Evolutionary conservation across 495 filamentous ascomycete species (phyloP).

Genomic region (Penicillium goetzii): DNA sequence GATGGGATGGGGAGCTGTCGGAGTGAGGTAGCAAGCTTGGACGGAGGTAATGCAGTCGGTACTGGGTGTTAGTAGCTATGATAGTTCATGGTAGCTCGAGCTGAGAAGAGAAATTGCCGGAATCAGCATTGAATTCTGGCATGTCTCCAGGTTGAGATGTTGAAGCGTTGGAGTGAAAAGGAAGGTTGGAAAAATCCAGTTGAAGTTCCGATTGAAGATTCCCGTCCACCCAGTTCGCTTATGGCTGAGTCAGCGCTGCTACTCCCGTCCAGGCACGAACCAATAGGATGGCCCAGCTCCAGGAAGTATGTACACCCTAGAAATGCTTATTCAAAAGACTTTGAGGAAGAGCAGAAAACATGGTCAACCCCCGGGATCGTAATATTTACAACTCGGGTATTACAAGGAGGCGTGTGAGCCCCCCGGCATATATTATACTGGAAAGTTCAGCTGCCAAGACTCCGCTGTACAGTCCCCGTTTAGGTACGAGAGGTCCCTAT

Average conservation of each 20-base stretch:
- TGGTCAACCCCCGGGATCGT: too few species aligned
- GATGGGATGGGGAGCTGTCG: not conserved
- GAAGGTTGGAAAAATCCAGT: conserved; percentile 9
- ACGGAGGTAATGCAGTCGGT: not conserved
- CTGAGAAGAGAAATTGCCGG: not conserved
- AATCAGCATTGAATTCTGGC: conserved; percentile 23
- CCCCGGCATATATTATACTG: not conserved
- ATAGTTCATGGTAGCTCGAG: too few species aligned
- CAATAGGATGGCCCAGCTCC: not conserved
- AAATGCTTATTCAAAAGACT: too few species aligned
- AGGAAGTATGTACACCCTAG: too few species aligned
- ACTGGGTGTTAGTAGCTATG: conserved; percentile 6
- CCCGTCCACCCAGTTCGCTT: too few species aligned
- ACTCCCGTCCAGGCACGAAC: not conserved
- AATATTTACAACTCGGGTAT: too few species aligned
- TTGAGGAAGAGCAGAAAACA: too few species aligned
- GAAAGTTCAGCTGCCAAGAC: not conserved
- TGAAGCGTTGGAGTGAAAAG: not conserved
- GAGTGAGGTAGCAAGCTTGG: not conserved
- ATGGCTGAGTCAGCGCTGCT: conserved; percentile 4
- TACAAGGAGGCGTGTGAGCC: too few species aligned
- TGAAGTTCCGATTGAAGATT: not conserved
- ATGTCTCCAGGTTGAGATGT: not conserved
- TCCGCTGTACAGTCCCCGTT: not conserved
- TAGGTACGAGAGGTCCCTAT: not conserved